phyloP scores from a whole-genome alignment of 73 alveolate genomes.

The Paramecium sonneborni region DNA sequence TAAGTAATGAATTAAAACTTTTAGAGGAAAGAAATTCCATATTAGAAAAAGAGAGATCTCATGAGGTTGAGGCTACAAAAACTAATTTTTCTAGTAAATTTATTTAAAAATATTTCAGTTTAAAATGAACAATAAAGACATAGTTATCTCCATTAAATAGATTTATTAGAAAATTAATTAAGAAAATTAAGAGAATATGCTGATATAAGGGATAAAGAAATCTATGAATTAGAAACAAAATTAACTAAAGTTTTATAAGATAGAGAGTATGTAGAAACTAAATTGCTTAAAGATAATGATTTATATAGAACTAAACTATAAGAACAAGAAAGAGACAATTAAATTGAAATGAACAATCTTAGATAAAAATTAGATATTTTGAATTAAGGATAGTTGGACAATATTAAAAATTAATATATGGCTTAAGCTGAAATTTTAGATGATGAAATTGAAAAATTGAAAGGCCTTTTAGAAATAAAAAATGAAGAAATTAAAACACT shows the following conservation, averaged over 20 bases:
- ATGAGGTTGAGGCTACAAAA: conserved; percentile 54
- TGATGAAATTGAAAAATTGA: conserved; percentile 51
- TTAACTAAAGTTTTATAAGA: not conserved
- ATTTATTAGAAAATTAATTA: not conserved
- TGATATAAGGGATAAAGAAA: conserved; percentile 32
- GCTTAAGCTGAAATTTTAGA: conserved; percentile 23
- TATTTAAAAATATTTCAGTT: not conserved
- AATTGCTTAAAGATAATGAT: conserved; percentile 10
- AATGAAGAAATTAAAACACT: conserved; percentile 45
- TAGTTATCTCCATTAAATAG: conserved; percentile 19
- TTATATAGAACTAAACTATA: not conserved
- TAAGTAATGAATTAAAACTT: not conserved
- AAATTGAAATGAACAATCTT: conserved; percentile 26
- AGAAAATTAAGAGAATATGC: conserved; percentile 39
- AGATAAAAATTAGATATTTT: conserved; percentile 28
- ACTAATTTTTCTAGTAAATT: conserved; percentile 35
- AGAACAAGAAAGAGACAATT: not conserved
- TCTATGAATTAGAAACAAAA: conserved; percentile 33
- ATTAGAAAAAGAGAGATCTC: conserved; percentile 35
- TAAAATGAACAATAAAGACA: conserved; percentile 55
- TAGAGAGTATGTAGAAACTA: not conserved
- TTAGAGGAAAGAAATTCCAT: conserved; percentile 30
- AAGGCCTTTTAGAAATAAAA: conserved; percentile 34
- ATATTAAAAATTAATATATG: conserved; percentile 25
- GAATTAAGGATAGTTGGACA: conserved; percentile 21